Evolutionary conservation across 805 yeast species (phyloP).

Genomic region (Helenozyma baotianmanensis): DNA sequence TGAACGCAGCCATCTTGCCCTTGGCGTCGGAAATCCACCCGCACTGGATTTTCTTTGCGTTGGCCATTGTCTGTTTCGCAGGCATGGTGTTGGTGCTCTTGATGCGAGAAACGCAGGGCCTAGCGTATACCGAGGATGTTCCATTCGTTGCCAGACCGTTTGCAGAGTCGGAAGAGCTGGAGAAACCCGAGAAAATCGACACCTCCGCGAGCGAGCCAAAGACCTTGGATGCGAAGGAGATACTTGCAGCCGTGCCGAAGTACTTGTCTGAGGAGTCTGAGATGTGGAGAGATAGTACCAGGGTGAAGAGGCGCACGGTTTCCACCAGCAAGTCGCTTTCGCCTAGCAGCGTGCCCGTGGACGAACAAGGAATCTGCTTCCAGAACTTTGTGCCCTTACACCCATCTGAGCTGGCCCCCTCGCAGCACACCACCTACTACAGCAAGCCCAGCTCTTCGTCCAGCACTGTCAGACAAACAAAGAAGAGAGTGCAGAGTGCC

Average conservation of each 20-base stretch:
- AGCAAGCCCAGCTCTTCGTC: not conserved
- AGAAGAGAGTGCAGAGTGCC: no score
- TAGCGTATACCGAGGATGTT: slow-evolving; percentile 1
- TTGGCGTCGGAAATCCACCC: slow-evolving; percentile 2
- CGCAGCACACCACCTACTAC: not conserved
- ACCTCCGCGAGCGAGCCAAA: not conserved
- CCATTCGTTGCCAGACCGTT: slow-evolving; percentile 3
- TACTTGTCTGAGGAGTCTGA: not conserved
- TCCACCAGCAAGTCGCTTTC: no score
- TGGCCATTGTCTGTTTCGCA: slow-evolving; percentile 1
- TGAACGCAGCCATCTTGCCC: not conserved
- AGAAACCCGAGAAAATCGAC: not conserved
- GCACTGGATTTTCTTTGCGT: slow-evolving; percentile 3
- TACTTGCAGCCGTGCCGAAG: slow-evolving; percentile 29
- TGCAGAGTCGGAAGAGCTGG: slow-evolving; percentile 1
- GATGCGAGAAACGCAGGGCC: not conserved
- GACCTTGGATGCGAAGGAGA: not conserved
- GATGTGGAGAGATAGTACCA: no score
- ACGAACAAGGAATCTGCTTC: no score
- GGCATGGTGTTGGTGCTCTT: slow-evolving; percentile 2
- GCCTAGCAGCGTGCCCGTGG: no score
- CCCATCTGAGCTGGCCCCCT: no score
- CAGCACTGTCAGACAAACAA: no score
- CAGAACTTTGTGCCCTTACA: slow-evolving; percentile 5
- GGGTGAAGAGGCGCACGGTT: no score